A percentile compares a stretch with the other conserved stretches of the same genome.
Evolutionary conservation across 176 grass and related monocot genomes (phyloP).

Genomic region (Cenchrus fungigraminus): DNA sequence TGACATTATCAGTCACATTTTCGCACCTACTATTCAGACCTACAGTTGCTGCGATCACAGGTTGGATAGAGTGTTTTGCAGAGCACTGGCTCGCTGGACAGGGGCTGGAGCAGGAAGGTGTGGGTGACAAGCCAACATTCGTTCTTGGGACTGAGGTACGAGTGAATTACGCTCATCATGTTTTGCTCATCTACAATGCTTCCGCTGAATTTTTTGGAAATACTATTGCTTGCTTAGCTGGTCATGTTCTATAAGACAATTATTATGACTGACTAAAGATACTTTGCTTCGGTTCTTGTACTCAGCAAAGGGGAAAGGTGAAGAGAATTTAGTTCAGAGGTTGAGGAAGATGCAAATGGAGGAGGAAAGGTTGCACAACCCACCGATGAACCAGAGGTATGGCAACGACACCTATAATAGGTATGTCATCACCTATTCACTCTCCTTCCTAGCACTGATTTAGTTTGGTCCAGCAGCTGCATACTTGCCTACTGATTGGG

Average conservation of each 20-base stretch:
- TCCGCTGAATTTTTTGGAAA: background rate
- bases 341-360: constrained; percentile 64
- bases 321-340: constrained; percentile 61
- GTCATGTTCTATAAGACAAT: background rate
- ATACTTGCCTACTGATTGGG: too few relatives aligned
- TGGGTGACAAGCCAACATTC: constrained; percentile 56
- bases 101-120: constrained; percentile 63
- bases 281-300: background rate
- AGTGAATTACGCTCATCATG: background rate
- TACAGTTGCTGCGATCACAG: too few relatives aligned
- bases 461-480: too few relatives aligned
- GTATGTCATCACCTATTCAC: too few relatives aligned
- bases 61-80: constrained; percentile 13
- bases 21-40: too few relatives aligned
- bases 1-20: too few relatives aligned
- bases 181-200: background rate
- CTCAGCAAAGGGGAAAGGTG: constrained; percentile 81
- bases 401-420: background rate
- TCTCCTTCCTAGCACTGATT: too few relatives aligned
- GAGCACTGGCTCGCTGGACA: constrained; percentile 53
- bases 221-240: background rate
- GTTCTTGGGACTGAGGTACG: constrained; percentile 88
- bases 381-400: constrained; percentile 83
- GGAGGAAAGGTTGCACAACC: constrained; percentile 68
- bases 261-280: background rate